Conservation (phyloP, 192 early-diverging fungal genomes). For the Linnemannia elongata region DNA sequence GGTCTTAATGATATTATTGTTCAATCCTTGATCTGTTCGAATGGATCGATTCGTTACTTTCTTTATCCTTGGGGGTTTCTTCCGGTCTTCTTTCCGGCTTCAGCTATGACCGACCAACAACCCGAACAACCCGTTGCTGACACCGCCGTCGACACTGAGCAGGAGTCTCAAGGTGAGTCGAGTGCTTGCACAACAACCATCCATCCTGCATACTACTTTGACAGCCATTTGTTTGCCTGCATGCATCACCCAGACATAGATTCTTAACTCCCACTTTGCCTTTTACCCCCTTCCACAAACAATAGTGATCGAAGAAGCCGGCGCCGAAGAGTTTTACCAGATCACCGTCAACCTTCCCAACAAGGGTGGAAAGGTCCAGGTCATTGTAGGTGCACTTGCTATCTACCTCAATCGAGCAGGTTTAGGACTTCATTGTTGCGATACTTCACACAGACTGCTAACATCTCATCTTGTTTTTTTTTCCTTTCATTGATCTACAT, state of each 20-base stretch:
- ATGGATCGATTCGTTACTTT: neutral
- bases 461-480: neutral
- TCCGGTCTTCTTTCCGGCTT: neutral
- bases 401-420: neutral
- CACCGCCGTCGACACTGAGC: constrained; percentile 35
- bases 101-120: constrained; percentile 43
- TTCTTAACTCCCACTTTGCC: neutral
- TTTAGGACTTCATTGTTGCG: neutral
- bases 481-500: neutral
- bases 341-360: constrained; percentile 67
- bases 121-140: constrained; percentile 43
- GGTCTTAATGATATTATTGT: neutral
- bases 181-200: neutral
- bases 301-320: constrained; percentile 48
- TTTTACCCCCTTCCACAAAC: neutral
- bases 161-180: constrained; percentile 47
- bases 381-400: constrained; percentile 57
- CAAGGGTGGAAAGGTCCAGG: constrained; percentile 58
- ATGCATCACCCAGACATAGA: neutral
- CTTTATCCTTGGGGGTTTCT: neutral
- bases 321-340: constrained; percentile 66
- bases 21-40: neutral
- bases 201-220: neutral
- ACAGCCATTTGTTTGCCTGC: neutral
- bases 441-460: neutral